Evolutionary conservation across 2,329 filamentous ascomycete genomes (phyloP).

Genomic region (Rhynchosporium graminicola): DNA sequence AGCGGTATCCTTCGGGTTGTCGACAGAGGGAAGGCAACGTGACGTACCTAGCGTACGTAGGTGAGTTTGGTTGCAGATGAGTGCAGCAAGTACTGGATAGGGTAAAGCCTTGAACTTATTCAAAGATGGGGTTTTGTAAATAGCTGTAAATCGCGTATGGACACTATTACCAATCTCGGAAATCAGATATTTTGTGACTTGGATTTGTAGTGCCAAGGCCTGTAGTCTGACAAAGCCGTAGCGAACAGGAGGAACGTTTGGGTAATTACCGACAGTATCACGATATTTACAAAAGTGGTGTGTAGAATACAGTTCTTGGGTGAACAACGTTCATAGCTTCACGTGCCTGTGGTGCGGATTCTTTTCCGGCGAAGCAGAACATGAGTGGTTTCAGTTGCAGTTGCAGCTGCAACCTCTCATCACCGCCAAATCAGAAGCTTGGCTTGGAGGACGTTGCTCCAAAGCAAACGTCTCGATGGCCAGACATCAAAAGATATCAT

Average conservation of each 20-base stretch:
- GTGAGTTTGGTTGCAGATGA: neutral
- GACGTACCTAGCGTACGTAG: conserved; percentile 5
- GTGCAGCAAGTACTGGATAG: conserved; percentile 6
- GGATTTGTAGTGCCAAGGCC: neutral
- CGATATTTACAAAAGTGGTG: neutral
- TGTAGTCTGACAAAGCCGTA: no score
- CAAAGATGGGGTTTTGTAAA: neutral
- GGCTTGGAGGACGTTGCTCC: conserved; percentile 7
- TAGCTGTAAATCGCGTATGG: neutral
- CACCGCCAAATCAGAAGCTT: conserved; percentile 10
- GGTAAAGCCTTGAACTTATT: neutral
- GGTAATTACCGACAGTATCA: neutral
- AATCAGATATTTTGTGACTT: neutral
- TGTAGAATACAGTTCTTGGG: no score
- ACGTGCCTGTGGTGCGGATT: neutral
- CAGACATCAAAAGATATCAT: conserved; percentile 5
- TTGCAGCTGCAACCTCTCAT: neutral
- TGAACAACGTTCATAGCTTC: neutral
- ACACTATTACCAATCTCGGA: conserved; percentile 1
- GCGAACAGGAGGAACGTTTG: neutral
- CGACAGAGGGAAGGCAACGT: conserved; percentile 8
- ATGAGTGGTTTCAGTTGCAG: neutral
- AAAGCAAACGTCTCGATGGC: conserved; percentile 7
- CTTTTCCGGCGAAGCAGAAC: neutral
- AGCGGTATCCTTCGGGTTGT: conserved; percentile 17